phyloP scores from a whole-genome alignment of 345 rosid genomes.

The Murraya paniculata region DNA sequence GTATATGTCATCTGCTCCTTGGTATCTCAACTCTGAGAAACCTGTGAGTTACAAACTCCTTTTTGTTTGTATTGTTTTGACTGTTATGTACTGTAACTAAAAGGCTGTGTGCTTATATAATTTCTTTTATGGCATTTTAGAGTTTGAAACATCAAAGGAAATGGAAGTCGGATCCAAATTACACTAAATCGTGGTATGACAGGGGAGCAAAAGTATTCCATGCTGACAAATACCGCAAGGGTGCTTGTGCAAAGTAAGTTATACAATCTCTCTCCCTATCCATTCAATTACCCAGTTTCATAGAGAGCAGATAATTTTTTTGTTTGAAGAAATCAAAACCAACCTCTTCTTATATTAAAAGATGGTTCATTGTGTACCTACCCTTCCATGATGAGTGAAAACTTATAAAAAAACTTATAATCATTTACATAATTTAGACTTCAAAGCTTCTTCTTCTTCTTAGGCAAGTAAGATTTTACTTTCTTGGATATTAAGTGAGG shows the following conservation, averaged over 20 bases:
- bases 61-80: neutral
- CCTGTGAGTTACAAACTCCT: constrained; percentile 43
- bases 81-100: neutral
- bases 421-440: neutral
- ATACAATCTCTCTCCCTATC: neutral
- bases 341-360: neutral
- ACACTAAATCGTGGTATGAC: constrained; percentile 73
- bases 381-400: neutral
- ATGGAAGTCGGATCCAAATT: constrained; percentile 78
- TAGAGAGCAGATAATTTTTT: neutral
- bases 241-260: constrained; percentile 71
- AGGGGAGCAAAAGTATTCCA: constrained; percentile 67
- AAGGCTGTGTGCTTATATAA: constrained; percentile 1
- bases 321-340: neutral
- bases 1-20: constrained; percentile 60
- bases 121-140: constrained; percentile 16
- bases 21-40: constrained; percentile 66
- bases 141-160: constrained; percentile 88
- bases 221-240: constrained; percentile 71
- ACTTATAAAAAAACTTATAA: neutral
- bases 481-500: neutral
- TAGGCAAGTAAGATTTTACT: neutral
- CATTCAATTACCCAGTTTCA: neutral
- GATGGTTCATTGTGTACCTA: neutral
- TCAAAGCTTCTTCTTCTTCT: neutral